These are phyloP conservation scores for Argentina anserina DNA, from an alignment of 306 rosid genomes.

Conservation along the genomic window DNA sequence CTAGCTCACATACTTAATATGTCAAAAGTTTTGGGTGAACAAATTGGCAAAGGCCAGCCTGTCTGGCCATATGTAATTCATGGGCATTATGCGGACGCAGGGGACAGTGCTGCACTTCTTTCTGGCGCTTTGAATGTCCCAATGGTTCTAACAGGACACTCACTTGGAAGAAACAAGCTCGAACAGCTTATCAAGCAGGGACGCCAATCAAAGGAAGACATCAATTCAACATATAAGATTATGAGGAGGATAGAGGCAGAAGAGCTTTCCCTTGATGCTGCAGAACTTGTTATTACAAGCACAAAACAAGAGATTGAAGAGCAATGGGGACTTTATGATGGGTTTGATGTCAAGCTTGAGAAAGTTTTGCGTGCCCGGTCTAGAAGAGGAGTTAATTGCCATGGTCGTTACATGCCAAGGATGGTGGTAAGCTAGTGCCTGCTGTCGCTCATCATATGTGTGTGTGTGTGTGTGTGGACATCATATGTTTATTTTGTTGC, in stretches of 20 bases:
- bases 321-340: slow-evolving; percentile 96
- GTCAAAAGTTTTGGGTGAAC: slow-evolving; percentile 90
- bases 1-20: slow-evolving; percentile 81
- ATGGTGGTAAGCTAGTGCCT: slow-evolving; percentile 66
- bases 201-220: slow-evolving; percentile 86
- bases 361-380: slow-evolving; percentile 83
- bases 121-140: slow-evolving; percentile 92
- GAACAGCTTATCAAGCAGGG: slow-evolving; percentile 92
- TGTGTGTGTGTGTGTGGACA: no score
- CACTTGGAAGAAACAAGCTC: slow-evolving; percentile 88
- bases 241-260: slow-evolving; percentile 92
- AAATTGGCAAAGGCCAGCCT: slow-evolving; percentile 74
- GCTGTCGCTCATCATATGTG: no score
- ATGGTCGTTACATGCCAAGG: slow-evolving; percentile 89
- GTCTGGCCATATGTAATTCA: slow-evolving; percentile 94
- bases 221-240: slow-evolving; percentile 79
- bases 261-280: slow-evolving; percentile 84
- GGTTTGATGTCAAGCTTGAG: slow-evolving; percentile 88
- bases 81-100: slow-evolving; percentile 93
- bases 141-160: slow-evolving; percentile 88
- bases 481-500: no score
- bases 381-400: slow-evolving; percentile 75
- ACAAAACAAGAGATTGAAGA: slow-evolving; percentile 86
- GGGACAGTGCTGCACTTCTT: slow-evolving; percentile 87
- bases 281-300: slow-evolving; percentile 91